Evolutionary conservation across 192 early-diverging fungal species (phyloP).

Genomic region (Umbelopsis vinacea): DNA sequence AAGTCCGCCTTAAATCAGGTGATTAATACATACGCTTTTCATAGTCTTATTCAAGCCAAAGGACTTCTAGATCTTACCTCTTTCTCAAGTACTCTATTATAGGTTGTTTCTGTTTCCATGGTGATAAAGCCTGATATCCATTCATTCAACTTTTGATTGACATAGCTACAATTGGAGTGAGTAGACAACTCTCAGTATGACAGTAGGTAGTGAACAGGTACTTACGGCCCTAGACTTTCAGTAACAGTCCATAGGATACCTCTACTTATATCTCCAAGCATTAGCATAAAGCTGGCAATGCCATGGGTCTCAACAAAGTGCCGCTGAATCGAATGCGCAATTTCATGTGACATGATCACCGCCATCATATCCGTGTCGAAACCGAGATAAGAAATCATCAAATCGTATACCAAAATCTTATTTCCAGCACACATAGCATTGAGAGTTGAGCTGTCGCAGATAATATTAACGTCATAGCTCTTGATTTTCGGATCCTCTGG

Average conservation of each 20-base stretch:
- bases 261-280: slow-evolving; percentile 50
- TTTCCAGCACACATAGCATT: slow-evolving; percentile 46
- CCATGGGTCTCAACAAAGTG: slow-evolving; percentile 62
- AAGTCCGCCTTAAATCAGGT: slow-evolving; percentile 47
- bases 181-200: no score
- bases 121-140: slow-evolving; percentile 22
- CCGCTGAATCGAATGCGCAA: slow-evolving; percentile 59
- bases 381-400: slow-evolving; percentile 39
- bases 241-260: slow-evolving; percentile 45
- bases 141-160: slow-evolving; percentile 40
- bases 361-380: slow-evolving; percentile 53
- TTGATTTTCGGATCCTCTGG: background rate
- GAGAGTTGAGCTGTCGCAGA: slow-evolving; percentile 37
- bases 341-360: slow-evolving; percentile 57
- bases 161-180: background rate
- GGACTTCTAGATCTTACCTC: slow-evolving; percentile 33
- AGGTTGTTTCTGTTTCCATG: slow-evolving; percentile 24
- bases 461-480: slow-evolving; percentile 38
- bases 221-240: slow-evolving; percentile 42
- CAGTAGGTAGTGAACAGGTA: background rate
- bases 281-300: slow-evolving; percentile 50
- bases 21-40: background rate
- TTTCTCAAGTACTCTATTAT: slow-evolving; percentile 47
- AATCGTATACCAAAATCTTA: slow-evolving; percentile 35
- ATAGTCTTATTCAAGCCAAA: no score